A percentile compares a stretch with the other conserved stretches of the same genome.
phyloP scores from a whole-genome alignment of 495 filamentous ascomycete species.

The Aspergillus incahuasiensis region DNA sequence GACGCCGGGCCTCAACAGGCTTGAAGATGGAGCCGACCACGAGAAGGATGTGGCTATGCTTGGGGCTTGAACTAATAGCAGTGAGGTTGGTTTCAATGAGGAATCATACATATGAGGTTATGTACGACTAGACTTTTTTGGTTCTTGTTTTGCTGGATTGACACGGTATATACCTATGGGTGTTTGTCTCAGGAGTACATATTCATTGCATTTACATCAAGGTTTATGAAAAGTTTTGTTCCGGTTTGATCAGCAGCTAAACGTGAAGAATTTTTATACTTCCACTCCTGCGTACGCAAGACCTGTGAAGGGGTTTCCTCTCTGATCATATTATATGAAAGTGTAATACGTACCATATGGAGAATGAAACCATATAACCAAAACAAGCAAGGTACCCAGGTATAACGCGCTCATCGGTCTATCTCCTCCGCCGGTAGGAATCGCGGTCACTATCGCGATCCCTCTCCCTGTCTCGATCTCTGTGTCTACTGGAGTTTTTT shows the following conservation, averaged over 20 bases:
- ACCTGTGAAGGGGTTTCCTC: too few relatives aligned
- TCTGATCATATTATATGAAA: neutral
- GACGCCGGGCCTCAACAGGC: conserved; percentile 9
- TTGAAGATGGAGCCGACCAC: conserved; percentile 29
- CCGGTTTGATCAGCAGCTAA: neutral
- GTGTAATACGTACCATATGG: neutral
- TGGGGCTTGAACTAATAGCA: conserved; percentile 22
- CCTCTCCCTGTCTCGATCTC: conserved; percentile 21
- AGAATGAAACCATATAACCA: neutral
- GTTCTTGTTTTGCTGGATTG: conserved; percentile 12
- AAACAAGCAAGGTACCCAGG: neutral
- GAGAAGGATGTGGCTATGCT: conserved; percentile 46
- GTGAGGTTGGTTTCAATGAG: neutral
- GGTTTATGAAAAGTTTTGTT: conserved; percentile 13
- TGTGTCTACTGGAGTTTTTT: conserved; percentile 24
- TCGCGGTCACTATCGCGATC: conserved; percentile 27
- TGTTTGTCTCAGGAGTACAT: conserved; percentile 22
- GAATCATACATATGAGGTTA: conserved; percentile 10
- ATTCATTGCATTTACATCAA: conserved; percentile 18
- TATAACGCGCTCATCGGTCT: too few relatives aligned
- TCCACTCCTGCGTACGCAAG: neutral
- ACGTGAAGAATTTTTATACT: neutral
- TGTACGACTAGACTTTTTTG: conserved; percentile 21
- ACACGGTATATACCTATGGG: conserved; percentile 16
- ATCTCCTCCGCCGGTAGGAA: conserved; percentile 31